These are phyloP conservation scores for Candida rishiriensis DNA, from an alignment of 805 yeast genomes.

Conservation along the genomic window DNA sequence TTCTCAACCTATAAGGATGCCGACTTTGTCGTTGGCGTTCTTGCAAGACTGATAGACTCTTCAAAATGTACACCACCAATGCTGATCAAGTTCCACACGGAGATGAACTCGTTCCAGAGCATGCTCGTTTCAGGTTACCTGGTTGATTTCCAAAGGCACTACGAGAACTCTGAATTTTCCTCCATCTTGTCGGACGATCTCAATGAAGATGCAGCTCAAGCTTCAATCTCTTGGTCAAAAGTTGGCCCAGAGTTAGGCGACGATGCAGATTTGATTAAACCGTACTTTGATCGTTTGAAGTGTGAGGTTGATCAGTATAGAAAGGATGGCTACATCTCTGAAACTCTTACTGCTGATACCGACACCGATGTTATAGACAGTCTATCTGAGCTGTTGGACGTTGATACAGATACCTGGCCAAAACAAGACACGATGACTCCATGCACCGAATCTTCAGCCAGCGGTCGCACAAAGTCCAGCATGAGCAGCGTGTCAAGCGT, in stretches of 20 bases:
- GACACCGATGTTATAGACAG: no score
- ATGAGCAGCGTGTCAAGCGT: neutral
- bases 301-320: no score
- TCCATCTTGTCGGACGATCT: neutral
- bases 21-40: slow-evolving; percentile 7
- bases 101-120: slow-evolving; percentile 1
- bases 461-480: neutral
- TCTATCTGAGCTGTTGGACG: no score
- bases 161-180: no score
- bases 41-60: slow-evolving; percentile 6
- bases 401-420: no score
- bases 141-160: neutral
- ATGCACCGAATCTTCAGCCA: no score
- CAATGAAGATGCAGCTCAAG: neutral
- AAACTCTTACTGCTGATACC: no score
- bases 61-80: slow-evolving; percentile 1
- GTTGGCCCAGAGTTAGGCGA: no score
- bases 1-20: slow-evolving; percentile 13
- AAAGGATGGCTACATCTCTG: no score
- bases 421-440: no score
- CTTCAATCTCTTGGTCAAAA: neutral
- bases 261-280: no score
- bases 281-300: no score
- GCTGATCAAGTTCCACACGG: slow-evolving; percentile 1
- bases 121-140: slow-evolving; percentile 2